A percentile compares a stretch with the other conserved stretches of the same genome.
These are phyloP conservation scores for Fusarium sp. DNA, from an alignment of 2,329 filamentous ascomycete species.

Conservation along the genomic window DNA sequence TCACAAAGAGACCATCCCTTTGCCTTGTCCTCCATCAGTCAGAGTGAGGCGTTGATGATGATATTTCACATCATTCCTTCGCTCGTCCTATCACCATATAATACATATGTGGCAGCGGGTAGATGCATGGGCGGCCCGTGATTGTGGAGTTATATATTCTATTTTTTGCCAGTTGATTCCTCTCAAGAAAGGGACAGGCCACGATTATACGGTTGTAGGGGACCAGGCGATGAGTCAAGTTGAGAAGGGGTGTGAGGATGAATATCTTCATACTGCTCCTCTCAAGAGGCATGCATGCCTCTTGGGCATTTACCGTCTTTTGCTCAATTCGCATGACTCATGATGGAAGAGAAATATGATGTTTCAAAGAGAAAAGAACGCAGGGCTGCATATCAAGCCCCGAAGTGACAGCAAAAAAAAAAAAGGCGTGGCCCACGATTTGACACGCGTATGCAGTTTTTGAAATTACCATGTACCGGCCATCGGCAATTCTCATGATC, in stretches of 20 bases:
- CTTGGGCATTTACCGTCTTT: slow-evolving; percentile 14
- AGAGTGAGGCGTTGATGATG: background rate
- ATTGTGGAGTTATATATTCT: background rate
- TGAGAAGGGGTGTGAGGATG: background rate
- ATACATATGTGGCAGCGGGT: slow-evolving; percentile 3
- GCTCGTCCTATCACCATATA: background rate
- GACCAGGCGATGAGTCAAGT: background rate
- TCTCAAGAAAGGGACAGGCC: background rate
- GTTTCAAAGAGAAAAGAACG: background rate
- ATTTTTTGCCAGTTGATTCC: background rate
- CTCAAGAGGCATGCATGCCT: background rate
- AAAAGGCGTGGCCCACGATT: background rate
- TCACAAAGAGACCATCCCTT: background rate
- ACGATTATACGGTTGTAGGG: background rate
- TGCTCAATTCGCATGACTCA: background rate
- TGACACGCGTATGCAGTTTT: slow-evolving; percentile 3
- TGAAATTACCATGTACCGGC: slow-evolving; percentile 10
- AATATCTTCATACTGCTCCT: background rate
- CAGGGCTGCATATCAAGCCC: slow-evolving; percentile 12
- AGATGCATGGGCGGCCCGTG: slow-evolving; percentile 8
- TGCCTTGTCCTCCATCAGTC: background rate
- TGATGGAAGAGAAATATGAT: background rate
- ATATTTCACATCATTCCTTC: background rate
- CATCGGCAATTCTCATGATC: slow-evolving; percentile 10
- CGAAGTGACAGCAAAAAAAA: background rate